Evolutionary conservation across 805 yeast genomes (phyloP), one percentile per base, ranked within the genome.

Genomic region (Starmerella riodocensis): DNA sequence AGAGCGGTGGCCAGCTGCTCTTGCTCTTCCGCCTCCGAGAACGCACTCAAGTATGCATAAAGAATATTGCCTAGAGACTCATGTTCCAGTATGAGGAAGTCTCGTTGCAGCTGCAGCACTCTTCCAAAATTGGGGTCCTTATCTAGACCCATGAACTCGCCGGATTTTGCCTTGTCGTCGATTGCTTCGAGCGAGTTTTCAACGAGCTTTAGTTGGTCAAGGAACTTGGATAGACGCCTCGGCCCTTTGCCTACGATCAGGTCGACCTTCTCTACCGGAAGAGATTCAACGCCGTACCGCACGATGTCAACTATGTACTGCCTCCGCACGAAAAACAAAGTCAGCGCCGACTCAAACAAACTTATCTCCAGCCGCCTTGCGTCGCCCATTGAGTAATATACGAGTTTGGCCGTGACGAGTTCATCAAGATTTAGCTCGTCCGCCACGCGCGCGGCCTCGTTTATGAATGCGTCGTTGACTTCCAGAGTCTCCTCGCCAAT

Each of bases 401-500:
- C 64, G 21, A 82, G 54, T 53, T 84, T 81, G 1, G 93, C 91
- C 1, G 82, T 70, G 2, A 71, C 64, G 22, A 80, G 37, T 55
- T 88, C 96, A 57, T 88, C 93, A 37, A 88, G 62, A 36, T 80
- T 65, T 37, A 88, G 64, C 28, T 74, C 74, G 46, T 75, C 81
- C 0, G 86, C 63, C 14, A 79, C 53, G 19, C 65, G 63, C 4
- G 74, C 63, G 1, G 84, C 69, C 4, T 70, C 65, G 37, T 73
- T 66, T 29, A 78, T 65, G 49, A 84, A 86, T 28, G 73, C 71
- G 34, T 71, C 64, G 53, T 80, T 83, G 24, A 86, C 57, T 43
- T 70, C 70, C 49, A 70, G 77, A 33, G 71, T 71, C 16, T 45
- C 77, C 50, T 69, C 75, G 16, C 66, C 60, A 24, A 85, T 62